phyloP scores from a whole-genome alignment of 176 grass and related monocot species.

The Raddia distichophylla region DNA sequence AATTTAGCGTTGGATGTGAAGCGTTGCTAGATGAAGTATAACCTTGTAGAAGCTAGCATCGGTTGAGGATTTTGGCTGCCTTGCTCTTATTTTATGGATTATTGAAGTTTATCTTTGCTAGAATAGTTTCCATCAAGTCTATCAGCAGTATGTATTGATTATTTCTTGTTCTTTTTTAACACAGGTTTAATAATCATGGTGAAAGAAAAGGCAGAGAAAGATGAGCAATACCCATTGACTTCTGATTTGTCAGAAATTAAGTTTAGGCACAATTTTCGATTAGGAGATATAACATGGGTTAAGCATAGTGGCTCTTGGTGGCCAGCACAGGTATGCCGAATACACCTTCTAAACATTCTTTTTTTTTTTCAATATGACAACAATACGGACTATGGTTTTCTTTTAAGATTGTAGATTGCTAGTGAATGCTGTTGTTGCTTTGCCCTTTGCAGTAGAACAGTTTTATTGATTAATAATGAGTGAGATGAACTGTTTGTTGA shows the following conservation, averaged over 20 bases:
- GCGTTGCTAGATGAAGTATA: background rate
- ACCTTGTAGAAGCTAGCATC: background rate
- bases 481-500: constrained; percentile 7
- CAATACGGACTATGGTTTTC: background rate
- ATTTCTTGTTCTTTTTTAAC: background rate
- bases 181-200: constrained; percentile 46
- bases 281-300: constrained; percentile 86
- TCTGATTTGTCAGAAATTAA: constrained; percentile 25
- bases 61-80: background rate
- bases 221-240: constrained; percentile 9
- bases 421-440: constrained; percentile 21
- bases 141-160: background rate
- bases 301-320: constrained; percentile 69
- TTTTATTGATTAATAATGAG: constrained; percentile 11
- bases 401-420: background rate
- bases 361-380: background rate
- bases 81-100: background rate
- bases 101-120: constrained; percentile 17
- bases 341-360: constrained; percentile 6
- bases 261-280: constrained; percentile 49
- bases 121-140: constrained; percentile 17
- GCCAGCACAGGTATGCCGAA: constrained; percentile 79
- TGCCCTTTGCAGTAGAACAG: constrained; percentile 8
- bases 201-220: constrained; percentile 29
- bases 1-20: constrained; percentile 7